These are phyloP conservation scores for Cercospora sojina DNA, from an alignment of 2,329 filamentous ascomycete genomes.

Conservation along the genomic window DNA sequence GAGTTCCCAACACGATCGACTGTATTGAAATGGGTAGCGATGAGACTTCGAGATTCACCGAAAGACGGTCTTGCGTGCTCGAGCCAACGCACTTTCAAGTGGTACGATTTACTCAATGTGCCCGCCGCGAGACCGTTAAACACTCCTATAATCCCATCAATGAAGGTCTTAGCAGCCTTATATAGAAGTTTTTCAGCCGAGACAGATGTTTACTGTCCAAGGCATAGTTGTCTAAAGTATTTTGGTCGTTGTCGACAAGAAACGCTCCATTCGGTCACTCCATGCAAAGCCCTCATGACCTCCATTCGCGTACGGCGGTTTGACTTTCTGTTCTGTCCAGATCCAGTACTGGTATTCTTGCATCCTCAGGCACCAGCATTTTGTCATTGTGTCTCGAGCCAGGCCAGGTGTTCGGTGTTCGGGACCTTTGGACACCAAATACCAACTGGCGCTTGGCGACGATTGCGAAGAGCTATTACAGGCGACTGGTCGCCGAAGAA, in stretches of 20 bases:
- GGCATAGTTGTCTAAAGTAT: not conserved
- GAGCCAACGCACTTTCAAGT: not conserved
- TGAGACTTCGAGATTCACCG: not conserved
- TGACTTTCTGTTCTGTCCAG: not conserved
- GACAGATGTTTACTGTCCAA: not conserved
- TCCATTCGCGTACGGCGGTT: not conserved
- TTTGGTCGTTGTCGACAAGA: not conserved
- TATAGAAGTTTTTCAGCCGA: not conserved
- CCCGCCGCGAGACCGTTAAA: not conserved
- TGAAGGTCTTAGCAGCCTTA: not conserved
- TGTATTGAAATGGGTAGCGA: not conserved
- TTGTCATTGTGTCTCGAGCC: slow-evolving; percentile 2
- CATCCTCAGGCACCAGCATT: not conserved
- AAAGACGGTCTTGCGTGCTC: not conserved
- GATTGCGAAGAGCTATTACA: not conserved
- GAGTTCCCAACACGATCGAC: not conserved
- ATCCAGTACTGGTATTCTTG: not conserved
- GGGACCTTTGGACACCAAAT: not conserved
- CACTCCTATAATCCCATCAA: not conserved
- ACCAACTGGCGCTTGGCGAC: slow-evolving; percentile 8
- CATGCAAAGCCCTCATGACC: not conserved
- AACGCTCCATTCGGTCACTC: not conserved
- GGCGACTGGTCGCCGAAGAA: not conserved
- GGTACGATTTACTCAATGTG: not conserved
- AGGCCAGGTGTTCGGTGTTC: too few relatives aligned